Base-by-base conservation (phyloP, 2,329 filamentous ascomycete species). In the Cordyceps pruinosa region DNA sequence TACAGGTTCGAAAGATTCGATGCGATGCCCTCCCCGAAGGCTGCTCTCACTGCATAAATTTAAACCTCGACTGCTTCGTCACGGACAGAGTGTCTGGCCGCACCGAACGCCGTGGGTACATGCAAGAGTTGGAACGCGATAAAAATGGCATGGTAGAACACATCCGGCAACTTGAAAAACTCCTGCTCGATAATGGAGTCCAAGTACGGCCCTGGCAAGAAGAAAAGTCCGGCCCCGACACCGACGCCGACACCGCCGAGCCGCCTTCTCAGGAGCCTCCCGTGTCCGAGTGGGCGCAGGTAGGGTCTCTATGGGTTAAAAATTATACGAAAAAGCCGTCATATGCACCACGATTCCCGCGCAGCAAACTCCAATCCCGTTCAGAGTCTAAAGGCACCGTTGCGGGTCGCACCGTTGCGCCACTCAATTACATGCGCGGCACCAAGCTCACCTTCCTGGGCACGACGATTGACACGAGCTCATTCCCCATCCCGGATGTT, bases 51-150 rank as follows among this genome's bases (percentile, higher is more conserved):
- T 96, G 90, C 74, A 75, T 83, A 64, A 85, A 87, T 70, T 88
- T 89, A 68, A 85, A 84, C 61, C 83, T 88, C 64, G 83, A 89
- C 66, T 96, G 90, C 73, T 86, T 83, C 72, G 91, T 91, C 55
- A 96, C 90, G 58, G 90, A 96, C 70, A 85, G 90, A 64, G 90
- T 94, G 66, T 92, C 89, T 4, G 89, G 90, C 58, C 86, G 88
- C 61, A 89, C 90, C 51, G 87, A 89, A 59, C 83, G 85, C 58
- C 80, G 90, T 64, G 90, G 90, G 54, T 90, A 93, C 66, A 78
- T 89, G 62, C 86, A 92, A 68, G 82, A 86, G 63, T 77, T 94
- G 57, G 89, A 96, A 71, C 79, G 81, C 59, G 84, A 91, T 66
- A 86, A 87, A 70, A 75, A 73, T n/a, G 80, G 80, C 63, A 81